Percentiles rank a stretch among this genome's conserved stretches.
Evolutionary conservation across 1,284 basidiomycete genomes (phyloP).

Genomic region (Vanrija humicola): DNA sequence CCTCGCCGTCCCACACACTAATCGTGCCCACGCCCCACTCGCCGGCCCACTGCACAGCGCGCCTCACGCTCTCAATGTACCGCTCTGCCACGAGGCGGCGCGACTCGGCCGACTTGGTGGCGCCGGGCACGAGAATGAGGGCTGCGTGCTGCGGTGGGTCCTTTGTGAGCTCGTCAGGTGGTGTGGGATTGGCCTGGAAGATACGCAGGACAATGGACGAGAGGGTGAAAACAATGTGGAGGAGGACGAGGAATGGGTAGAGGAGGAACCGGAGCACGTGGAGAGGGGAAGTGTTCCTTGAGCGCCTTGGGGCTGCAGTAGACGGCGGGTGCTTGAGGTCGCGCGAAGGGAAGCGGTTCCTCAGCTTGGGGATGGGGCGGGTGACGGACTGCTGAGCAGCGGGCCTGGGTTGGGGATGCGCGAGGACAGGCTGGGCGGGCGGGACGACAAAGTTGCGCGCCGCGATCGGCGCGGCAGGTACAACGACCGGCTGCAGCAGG

Average conservation of each 20-base stretch:
- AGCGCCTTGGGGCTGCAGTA: too few relatives aligned
- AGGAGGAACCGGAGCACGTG: constrained; percentile 8
- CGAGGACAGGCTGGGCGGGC: too few relatives aligned
- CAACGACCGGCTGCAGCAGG: too few relatives aligned
- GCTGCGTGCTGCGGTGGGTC: constrained; percentile 19
- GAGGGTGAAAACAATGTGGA: constrained; percentile 34
- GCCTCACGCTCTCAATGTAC: constrained; percentile 24
- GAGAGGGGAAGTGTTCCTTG: too few relatives aligned
- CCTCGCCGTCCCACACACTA: constrained; percentile 28
- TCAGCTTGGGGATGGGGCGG: too few relatives aligned
- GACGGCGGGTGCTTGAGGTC: too few relatives aligned
- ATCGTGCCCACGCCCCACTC: constrained; percentile 31
- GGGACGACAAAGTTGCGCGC: too few relatives aligned
- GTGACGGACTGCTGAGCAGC: too few relatives aligned
- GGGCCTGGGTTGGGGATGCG: too few relatives aligned
- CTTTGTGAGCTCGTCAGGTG: constrained; percentile 10
- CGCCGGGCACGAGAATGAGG: constrained; percentile 17
- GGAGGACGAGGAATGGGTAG: constrained; percentile 28
- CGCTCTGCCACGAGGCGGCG: constrained; percentile 6
- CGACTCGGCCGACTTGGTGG: neutral
- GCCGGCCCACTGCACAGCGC: constrained; percentile 27
- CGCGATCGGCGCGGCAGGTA: too few relatives aligned
- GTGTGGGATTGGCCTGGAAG: constrained; percentile 19
- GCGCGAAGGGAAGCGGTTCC: too few relatives aligned
- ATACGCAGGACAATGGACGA: constrained; percentile 31